phyloP scores from a whole-genome alignment of 1,284 basidiomycete genomes.

The Neolentinus lepideus region DNA sequence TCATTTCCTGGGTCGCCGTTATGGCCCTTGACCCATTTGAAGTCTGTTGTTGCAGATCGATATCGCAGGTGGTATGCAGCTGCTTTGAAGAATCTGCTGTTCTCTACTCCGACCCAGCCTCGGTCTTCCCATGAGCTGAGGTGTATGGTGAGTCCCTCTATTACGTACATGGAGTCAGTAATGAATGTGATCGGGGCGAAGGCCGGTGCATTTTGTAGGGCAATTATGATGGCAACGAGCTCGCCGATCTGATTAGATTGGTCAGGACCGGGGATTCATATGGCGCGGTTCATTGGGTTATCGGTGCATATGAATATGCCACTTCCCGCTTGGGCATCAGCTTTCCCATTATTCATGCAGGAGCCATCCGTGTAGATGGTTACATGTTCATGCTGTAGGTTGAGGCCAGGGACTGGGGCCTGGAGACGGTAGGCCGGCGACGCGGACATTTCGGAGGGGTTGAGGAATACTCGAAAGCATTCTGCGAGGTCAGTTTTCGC shows the following conservation, averaged over 20 bases:
- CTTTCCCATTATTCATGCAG: constrained; percentile 12
- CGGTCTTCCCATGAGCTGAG: constrained; percentile 12
- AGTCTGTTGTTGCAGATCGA: constrained; percentile 6
- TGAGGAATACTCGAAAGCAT: constrained; percentile 1
- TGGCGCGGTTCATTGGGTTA: constrained; percentile 10
- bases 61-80: constrained; percentile 8
- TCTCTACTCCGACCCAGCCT: constrained; percentile 10
- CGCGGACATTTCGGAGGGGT: background rate
- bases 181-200: constrained; percentile 19
- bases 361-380: constrained; percentile 24
- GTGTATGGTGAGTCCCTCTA: constrained; percentile 13
- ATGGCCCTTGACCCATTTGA: constrained; percentile 14
- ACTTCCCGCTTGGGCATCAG: constrained; percentile 14
- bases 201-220: constrained; percentile 3
- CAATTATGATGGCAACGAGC: constrained; percentile 11
- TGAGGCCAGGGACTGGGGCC: background rate
- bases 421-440: background rate
- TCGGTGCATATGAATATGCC: constrained; percentile 14
- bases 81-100: constrained; percentile 5
- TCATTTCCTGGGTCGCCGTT: constrained; percentile 10
- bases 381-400: background rate
- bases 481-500: background rate
- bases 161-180: constrained; percentile 14
- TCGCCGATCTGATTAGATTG: constrained; percentile 19
- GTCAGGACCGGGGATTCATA: constrained; percentile 9